Evolutionary conservation across 805 yeast genomes (phyloP).

Genomic region (Wickerhamomyces pijperi): DNA sequence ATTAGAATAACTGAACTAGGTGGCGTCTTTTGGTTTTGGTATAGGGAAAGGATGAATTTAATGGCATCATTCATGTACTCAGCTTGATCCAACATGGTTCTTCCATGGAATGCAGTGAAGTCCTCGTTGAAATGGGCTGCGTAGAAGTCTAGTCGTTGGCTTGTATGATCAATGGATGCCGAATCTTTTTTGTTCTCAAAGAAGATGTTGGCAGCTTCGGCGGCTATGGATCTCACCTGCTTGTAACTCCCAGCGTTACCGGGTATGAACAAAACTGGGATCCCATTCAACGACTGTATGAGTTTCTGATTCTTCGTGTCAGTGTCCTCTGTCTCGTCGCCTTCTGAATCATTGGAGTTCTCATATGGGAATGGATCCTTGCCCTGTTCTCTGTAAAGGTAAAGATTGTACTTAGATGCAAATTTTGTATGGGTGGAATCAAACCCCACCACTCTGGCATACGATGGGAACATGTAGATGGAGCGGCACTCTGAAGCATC

Average conservation of each 20-base stretch:
- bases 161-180: conserved; percentile 11
- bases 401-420: conserved; percentile 77
- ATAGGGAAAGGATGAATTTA: conserved; percentile 59
- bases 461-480: conserved; percentile 77
- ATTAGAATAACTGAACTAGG: conserved; percentile 69
- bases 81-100: conserved; percentile 88
- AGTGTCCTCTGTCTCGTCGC: background rate
- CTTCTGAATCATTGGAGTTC: background rate
- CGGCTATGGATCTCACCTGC: conserved; percentile 88
- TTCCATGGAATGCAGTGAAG: conserved; percentile 91
- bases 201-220: conserved; percentile 54
- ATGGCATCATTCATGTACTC: conserved; percentile 87
- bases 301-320: background rate
- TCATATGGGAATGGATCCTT: conserved; percentile 26
- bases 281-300: conserved; percentile 36
- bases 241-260: conserved; percentile 94
- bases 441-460: conserved; percentile 63
- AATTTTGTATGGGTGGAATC: conserved; percentile 57
- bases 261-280: conserved; percentile 88
- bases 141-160: conserved; percentile 65
- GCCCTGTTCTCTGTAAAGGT: conserved; percentile 77
- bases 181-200: conserved; percentile 17
- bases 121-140: conserved; percentile 94
- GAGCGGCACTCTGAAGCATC: conserved; percentile 48
- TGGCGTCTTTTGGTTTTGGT: conserved; percentile 25